Conservation (phyloP, 2,329 filamentous ascomycete genomes). For the Trichoderma atroviride region DNA sequence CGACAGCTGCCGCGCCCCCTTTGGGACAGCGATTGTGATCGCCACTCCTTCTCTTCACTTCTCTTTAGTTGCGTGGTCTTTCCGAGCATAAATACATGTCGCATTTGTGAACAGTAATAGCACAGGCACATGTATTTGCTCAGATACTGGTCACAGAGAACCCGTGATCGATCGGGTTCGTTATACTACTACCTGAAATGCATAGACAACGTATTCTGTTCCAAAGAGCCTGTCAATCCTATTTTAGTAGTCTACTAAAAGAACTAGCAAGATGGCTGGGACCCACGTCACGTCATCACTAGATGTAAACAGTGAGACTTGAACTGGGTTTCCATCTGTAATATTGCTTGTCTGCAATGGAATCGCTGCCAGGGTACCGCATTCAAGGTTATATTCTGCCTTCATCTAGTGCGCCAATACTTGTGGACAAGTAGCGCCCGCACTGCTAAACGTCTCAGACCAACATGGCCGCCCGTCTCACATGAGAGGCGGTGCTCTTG, state of each 20-base stretch:
- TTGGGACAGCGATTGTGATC: neutral
- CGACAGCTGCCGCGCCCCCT: neutral
- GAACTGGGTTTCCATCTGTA: neutral
- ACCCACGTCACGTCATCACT: slow-evolving; percentile 21
- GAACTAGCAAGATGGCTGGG: neutral
- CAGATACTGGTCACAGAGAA: neutral
- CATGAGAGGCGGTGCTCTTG: slow-evolving; percentile 7
- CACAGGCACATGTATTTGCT: neutral
- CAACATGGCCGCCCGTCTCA: neutral
- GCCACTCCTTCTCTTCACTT: neutral
- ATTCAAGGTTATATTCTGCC: neutral
- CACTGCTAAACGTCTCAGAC: neutral
- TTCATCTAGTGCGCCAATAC: neutral
- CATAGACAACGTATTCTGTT: too few relatives aligned
- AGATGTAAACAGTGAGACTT: slow-evolving; percentile 1
- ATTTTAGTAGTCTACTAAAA: neutral
- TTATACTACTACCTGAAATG: neutral
- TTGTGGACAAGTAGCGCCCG: neutral
- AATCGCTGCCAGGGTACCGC: neutral
- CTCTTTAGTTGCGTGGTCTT: neutral
- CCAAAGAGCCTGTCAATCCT: neutral
- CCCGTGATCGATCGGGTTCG: neutral
- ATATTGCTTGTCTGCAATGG: neutral
- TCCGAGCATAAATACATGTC: neutral
- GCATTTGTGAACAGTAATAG: neutral